Conservation (phyloP, 2,329 filamentous ascomycete species). For the Biscogniauxia marginata region DNA sequence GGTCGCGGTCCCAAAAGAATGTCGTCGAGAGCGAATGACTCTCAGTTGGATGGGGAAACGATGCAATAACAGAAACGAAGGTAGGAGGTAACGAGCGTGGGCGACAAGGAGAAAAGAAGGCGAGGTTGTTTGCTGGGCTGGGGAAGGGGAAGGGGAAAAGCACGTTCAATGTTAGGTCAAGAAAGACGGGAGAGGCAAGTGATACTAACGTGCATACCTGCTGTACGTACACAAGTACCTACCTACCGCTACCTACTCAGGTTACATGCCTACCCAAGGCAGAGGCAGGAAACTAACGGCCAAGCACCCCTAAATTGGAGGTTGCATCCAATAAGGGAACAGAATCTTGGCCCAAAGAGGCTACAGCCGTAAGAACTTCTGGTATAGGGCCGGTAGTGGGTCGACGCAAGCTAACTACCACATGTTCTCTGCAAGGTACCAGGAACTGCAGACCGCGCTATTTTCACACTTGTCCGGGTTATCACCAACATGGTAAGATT, state of each 20-base stretch:
- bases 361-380: not conserved
- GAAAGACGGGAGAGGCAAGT: constrained; percentile 5
- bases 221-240: not conserved
- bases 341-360: not conserved
- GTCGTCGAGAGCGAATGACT: constrained; percentile 53
- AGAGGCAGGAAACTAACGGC: not conserved
- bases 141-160: constrained; percentile 9
- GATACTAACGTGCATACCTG: not conserved
- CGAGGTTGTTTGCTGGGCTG: constrained; percentile 3
- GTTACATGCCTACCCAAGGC: not conserved
- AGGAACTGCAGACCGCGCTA: not conserved
- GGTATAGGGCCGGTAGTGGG: not conserved
- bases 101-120: constrained; percentile 15
- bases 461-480: not conserved
- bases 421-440: not conserved
- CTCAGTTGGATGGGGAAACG: constrained; percentile 52
- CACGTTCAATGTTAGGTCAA: constrained; percentile 1
- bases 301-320: not conserved
- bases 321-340: not conserved
- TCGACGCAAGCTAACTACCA: not conserved
- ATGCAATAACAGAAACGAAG: constrained; percentile 25
- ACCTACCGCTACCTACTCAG: too few relatives aligned
- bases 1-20: constrained; percentile 47
- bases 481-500: not conserved
- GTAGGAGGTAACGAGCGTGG: constrained; percentile 18